Base-by-base conservation (phyloP, 805 yeast genomes). In the fission yeast (Schizosaccharomyces pombe) region DNA sequence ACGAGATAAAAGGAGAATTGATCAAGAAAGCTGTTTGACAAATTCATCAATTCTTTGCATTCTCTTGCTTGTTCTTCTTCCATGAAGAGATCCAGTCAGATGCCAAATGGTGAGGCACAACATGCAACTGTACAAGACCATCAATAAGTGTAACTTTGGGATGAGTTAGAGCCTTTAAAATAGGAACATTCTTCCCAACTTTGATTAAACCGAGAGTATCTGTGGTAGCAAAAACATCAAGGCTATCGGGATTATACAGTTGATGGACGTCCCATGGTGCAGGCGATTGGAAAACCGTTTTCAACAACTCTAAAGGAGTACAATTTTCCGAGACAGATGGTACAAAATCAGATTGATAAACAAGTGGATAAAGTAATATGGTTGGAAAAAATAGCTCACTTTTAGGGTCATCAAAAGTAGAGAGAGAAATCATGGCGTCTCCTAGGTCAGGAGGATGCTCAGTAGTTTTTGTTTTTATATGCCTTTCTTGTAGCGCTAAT, bases 21-120 rank as follows among this genome's bases (percentile, higher is more conserved):
- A n/a, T n/a, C n/a, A n/a, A n/a, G n/a, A n/a, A n/a, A n/a, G n/a
- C n/a, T n/a, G n/a, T n/a, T n/a, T n/a, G n/a, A n/a, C n/a, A n/a
- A 39, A 60, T 58, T 56, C 56, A 57, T 56, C 47, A 9, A 2
- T 16, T 3, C 47, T 40, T 4, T 40, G 19, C 11, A 22, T n/a
- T 22, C 4, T 14, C n/a, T 16, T 3, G 12, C 49, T 16, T 28
- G 19, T 24, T 49, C 51, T 54, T 30, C 30, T 47, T 19, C 19
- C 40, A 47, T 5, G 33, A 14, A 28, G 26, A 26, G 28, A n/a
- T 16, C 39, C 19, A 30, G 4, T 12, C 29, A 8, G 58, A 29
- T 16, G 29, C 32, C 37, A 26, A 14, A 12, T 14, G 14, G 54
- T 29, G 52, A 26, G 54, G 54, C 8, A 52, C 54, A 16, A 32